Conservation (phyloP, 2,329 filamentous ascomycete genomes). For the Epichloe aotearoae region DNA sequence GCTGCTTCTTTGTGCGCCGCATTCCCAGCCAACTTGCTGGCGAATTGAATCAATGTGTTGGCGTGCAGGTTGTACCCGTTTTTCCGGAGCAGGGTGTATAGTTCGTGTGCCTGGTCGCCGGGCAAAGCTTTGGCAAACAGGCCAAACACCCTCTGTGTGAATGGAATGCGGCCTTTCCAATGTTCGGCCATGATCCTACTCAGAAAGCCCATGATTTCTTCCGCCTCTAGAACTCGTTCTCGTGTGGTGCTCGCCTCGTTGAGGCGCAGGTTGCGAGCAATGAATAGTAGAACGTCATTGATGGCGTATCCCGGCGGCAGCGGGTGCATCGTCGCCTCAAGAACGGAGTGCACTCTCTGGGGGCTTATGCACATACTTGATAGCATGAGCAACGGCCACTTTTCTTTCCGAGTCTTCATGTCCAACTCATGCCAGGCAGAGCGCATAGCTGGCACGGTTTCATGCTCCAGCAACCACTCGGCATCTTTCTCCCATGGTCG, state of each 20-base stretch:
- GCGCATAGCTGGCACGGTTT: conserved; percentile 18
- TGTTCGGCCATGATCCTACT: conserved; percentile 17
- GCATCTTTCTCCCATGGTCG: conserved; percentile 16
- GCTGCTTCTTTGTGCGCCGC: conserved; percentile 27
- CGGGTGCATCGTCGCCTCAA: conserved; percentile 25
- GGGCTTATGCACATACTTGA: conserved; percentile 21
- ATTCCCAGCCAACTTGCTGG: conserved; percentile 28
- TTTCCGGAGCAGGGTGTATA: conserved; percentile 23
- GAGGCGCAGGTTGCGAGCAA: conserved; percentile 13
- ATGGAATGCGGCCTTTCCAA: conserved; percentile 17
- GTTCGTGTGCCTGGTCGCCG: conserved; percentile 16
- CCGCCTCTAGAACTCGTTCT: conserved; percentile 14
- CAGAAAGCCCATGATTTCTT: conserved; percentile 17
- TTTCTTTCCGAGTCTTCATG: conserved; percentile 10
- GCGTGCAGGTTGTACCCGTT: conserved; percentile 20
- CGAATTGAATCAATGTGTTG: conserved; percentile 35
- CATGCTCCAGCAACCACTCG: conserved; percentile 18
- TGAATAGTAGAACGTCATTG: conserved; percentile 21
- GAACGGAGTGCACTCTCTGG: conserved; percentile 18
- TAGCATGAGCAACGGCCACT: conserved; percentile 24
- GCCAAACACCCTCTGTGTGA: conserved; percentile 27
- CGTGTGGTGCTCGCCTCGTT: conserved; percentile 8
- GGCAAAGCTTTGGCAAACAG: conserved; percentile 17
- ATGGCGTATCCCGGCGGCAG: conserved; percentile 24
- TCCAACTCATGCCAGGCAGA: conserved; percentile 20